Evolutionary conservation across 2,329 filamentous ascomycete species (phyloP).

Genomic region (Clonostachys rhizophaga): DNA sequence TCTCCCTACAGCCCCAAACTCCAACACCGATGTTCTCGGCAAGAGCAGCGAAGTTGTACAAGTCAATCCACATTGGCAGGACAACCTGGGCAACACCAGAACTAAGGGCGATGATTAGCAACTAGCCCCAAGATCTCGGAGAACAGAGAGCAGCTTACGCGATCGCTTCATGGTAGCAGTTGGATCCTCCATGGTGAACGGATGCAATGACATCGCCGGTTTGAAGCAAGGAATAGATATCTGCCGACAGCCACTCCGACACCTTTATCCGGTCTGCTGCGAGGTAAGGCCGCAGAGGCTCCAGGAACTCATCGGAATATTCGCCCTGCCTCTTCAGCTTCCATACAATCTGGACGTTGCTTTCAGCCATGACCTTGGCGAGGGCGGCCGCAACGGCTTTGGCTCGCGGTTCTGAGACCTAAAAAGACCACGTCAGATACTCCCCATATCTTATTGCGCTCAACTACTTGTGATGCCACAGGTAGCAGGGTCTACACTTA

Average conservation of each 20-base stretch:
- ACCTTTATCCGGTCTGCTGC: conserved; percentile 7
- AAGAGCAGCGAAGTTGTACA: conserved; percentile 34
- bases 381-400: conserved; percentile 12
- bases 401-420: conserved; percentile 4
- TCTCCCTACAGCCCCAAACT: conserved; percentile 21
- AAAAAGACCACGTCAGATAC: conserved; percentile 2
- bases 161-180: conserved; percentile 32
- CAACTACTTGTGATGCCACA: background rate
- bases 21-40: conserved; percentile 35
- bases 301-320: conserved; percentile 3
- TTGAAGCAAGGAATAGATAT: conserved; percentile 19
- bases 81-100: conserved; percentile 36
- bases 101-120: conserved; percentile 12
- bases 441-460: background rate
- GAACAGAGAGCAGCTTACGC: conserved; percentile 17
- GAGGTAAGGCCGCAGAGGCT: conserved; percentile 4
- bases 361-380: conserved; percentile 5
- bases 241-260: conserved; percentile 12
- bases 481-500: background rate
- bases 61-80: conserved; percentile 37
- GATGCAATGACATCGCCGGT: conserved; percentile 18
- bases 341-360: conserved; percentile 18
- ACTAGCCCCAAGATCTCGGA: background rate
- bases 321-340: conserved; percentile 8
- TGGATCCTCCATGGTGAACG: conserved; percentile 28